Base-by-base conservation (phyloP, 257 asterid genomes). In the Capsicum rhomboideum region DNA sequence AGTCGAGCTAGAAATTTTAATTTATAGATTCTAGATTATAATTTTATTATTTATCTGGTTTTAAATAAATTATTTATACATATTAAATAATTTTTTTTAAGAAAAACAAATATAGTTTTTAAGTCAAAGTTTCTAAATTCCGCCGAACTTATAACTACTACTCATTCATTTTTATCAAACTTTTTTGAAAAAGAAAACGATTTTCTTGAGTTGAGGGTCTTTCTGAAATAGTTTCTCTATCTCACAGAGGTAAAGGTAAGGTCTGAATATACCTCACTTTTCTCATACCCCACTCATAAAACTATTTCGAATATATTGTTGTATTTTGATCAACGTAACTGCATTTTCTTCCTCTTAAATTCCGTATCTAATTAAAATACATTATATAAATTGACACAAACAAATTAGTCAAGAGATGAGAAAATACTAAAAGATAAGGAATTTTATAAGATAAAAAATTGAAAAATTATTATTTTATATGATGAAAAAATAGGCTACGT, bases 401-500 rank as follows among this genome's bases (percentile, higher is more conserved):
- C 4, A 34, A 34, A 34, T 34, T 34, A 34, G 40, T 34, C 40
- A 34, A 34, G 13, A 29, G 2, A 50, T 11, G 20, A 34, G 67
- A 20, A 44, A 29, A 14, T 26, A 63, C 12, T 12, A 37, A 64
- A 40, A 55, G 31, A 52, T 17, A 49, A 74, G 80, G 59, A 74
- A 1, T 6, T 21, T 28, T 49, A 49, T 44, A 44, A 44, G 50
- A 50, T 4, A 4, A 12, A 61, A 61, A 23, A n/a, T 8, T 8
- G 13, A 46, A 14, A 34, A 34, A 34, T 2, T 34, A 34, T 34
- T 28, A 64, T 5, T 79, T 80, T 90, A 18, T 59, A 88, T 83
- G 97, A 92, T 92, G 67, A 83, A 4, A 63, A 89, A 83, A 86
- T 18, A 29, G 82, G 88, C 88, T 86, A 89, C 92, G 92, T 89